Base-by-base conservation (phyloP, 78 protist species). In the Dictyostelium firmibasis region DNA sequence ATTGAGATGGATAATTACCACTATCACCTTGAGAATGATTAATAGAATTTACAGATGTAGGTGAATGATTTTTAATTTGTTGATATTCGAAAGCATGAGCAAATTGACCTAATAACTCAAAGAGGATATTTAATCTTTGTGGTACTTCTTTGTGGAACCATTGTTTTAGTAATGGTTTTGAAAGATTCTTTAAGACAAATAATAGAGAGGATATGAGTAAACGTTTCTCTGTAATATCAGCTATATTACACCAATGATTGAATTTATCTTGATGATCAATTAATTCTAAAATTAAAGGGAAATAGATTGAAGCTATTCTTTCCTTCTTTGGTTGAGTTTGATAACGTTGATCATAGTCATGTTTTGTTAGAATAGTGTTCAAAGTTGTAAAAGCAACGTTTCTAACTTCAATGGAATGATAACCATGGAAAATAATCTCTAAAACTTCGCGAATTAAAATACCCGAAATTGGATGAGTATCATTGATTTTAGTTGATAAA, bases 121-220 rank as follows among this genome's bases (percentile, higher is more conserved):
- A 89, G 47, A 89, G 14, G 9, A 69, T 47, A 35, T 78, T 89
- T 20, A 89, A 57, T 64, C 94, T 60, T 57, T 89, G 94, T 27
- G 94, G 87, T 14, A 89, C 83, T 33, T 89, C 94, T 47, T 89
- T 89, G 31, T 43, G 27, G 14, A 88, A 70, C 97, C 97, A 94
- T 27, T 94, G 91, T 33, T 69, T 78, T 27, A 89, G n/a, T 36
- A 81, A 36, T 13, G 16, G 14, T 50, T 41, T 41, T 29, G 94
- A 89, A 27, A 93, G 2, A 29, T 94, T 85, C 47, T 86, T 94
- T 5, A 94, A 64, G 0, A 94, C 86, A 20, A 60, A 94, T 35
- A 94, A 27, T 0, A 53, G 8, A 20, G 87, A 82, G 3, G 60
- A 25, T n/a, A 86, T 74, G 50, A 94, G 53, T 62, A 72, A 23